Percentiles rank a stretch among this genome's conserved stretches.
phyloP scores from a whole-genome alignment of 83 land plant species.

The Diphasiastrum complanatum region DNA sequence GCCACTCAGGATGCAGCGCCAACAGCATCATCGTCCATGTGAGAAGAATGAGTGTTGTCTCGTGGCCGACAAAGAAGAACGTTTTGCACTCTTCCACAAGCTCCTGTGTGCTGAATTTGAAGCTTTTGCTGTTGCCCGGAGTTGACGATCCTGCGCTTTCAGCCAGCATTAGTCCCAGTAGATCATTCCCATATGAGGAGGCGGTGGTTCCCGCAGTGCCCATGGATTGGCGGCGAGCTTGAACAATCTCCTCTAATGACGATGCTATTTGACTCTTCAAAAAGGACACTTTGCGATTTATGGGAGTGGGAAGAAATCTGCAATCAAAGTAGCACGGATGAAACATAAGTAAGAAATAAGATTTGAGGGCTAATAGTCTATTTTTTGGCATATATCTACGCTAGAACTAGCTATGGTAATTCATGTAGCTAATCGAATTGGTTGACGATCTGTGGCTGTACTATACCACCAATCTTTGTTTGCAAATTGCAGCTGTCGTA shows the following conservation, averaged over 20 bases:
- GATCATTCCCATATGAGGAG: constrained; percentile 56
- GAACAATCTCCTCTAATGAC: constrained; percentile 52
- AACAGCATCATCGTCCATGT: constrained; percentile 66
- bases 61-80: constrained; percentile 71
- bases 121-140: constrained; percentile 14
- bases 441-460: too few relatives aligned
- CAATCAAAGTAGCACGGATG: background rate
- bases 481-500: too few relatives aligned
- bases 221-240: constrained; percentile 35
- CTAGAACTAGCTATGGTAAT: background rate
- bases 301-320: constrained; percentile 65
- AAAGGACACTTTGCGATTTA: constrained; percentile 50
- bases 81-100: constrained; percentile 76
- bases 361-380: background rate
- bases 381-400: too few relatives aligned
- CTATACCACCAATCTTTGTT: too few relatives aligned
- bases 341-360: background rate
- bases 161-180: constrained; percentile 56
- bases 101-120: constrained; percentile 31
- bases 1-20: constrained; percentile 52
- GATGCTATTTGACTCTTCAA: constrained; percentile 55
- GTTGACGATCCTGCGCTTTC: constrained; percentile 40
- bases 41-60: constrained; percentile 48
- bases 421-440: too few relatives aligned
- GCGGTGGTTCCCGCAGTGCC: constrained; percentile 38